Base-by-base conservation (phyloP, 2,329 filamentous ascomycete genomes). In the Xylaria sp. region DNA sequence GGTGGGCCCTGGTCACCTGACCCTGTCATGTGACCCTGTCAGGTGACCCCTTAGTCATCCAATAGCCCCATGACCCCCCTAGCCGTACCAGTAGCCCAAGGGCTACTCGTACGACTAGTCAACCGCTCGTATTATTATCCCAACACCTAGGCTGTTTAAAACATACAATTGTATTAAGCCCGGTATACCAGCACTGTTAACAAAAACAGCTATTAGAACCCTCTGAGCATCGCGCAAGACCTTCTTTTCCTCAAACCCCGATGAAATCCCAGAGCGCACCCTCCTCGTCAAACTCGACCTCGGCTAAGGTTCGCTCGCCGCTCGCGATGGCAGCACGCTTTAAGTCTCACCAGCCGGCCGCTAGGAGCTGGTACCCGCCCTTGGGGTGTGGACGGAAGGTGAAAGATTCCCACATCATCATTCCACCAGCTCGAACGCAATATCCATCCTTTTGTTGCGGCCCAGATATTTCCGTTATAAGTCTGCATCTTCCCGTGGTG, bases 241-340 rank as follows among this genome's bases (percentile, higher is more conserved):
- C 10, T 42, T 42, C 40, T 1, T 12, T 42, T 12, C 40, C 40
- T 42, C 40, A 42, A 42, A 42, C 40, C 55, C 47, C 37, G 55
- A 59, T 23, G 16, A 59, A 59, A 47, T 29, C 40, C 40, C 40
- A 59, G 37, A 59, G 40, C 40, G 37, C 55, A 21, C 55, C 40
- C 37, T 59, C 37, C 23, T 59, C 40, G 5, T 37, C 55, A 59
- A 37, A 59, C 40, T 59, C 55, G 55, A 59, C 55, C 55, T 59
- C 37, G 23, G 55, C 32, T 21, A 59, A 59, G 55, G 8, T 40
- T 40, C 40, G 37, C 32, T 37, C 32, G 55, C 21, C 25, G 37
- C 32, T 37, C 35, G 21, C 47, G 21, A 25, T 21, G 5, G 21
- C 47, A 50, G 47, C 23, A 12, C 21, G 47, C 12, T 50, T 50